These are phyloP conservation scores for Neurospora tetraspora DNA, from an alignment of 495 filamentous ascomycete species.

Conservation along the genomic window DNA sequence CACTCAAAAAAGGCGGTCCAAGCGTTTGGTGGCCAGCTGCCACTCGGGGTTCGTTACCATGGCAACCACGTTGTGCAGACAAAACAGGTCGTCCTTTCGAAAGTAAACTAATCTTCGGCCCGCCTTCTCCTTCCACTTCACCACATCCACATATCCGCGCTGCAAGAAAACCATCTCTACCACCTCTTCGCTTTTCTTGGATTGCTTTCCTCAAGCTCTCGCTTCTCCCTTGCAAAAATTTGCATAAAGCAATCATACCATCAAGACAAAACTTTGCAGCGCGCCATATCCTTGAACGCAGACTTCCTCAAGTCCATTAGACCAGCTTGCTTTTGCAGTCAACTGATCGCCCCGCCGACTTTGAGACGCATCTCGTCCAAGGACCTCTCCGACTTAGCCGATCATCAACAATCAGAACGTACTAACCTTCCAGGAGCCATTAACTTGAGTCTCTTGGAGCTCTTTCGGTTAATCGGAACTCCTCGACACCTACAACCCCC, in stretches of 20 bases:
- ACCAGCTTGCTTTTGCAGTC: conserved; percentile 31
- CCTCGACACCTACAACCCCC: conserved; percentile 8
- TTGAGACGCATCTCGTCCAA: conserved; percentile 21
- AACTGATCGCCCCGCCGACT: conserved; percentile 40
- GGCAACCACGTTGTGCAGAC: background rate
- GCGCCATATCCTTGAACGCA: conserved; percentile 17
- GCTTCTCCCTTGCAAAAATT: conserved; percentile 11
- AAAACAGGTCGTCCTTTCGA: background rate
- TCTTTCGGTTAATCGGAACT: conserved; percentile 38
- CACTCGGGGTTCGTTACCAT: background rate
- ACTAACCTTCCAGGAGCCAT: conserved; percentile 53
- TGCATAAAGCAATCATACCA: conserved; percentile 8
- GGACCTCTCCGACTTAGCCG: conserved; percentile 40
- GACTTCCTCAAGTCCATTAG: conserved; percentile 29
- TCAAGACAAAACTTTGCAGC: conserved; percentile 3
- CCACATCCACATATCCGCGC: background rate
- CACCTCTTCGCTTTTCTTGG: conserved; percentile 6
- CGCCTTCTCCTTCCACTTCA: conserved; percentile 5
- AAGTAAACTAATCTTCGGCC: background rate
- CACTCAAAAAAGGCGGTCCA: background rate
- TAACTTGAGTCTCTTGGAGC: conserved; percentile 56
- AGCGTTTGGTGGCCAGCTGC: background rate
- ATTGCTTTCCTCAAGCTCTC: conserved; percentile 23
- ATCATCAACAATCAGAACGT: conserved; percentile 38
- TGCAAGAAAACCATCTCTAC: background rate